phyloP scores from a whole-genome alignment of 371 early-diverging fungal genomes.

The Basidiobolus meristosporus region DNA sequence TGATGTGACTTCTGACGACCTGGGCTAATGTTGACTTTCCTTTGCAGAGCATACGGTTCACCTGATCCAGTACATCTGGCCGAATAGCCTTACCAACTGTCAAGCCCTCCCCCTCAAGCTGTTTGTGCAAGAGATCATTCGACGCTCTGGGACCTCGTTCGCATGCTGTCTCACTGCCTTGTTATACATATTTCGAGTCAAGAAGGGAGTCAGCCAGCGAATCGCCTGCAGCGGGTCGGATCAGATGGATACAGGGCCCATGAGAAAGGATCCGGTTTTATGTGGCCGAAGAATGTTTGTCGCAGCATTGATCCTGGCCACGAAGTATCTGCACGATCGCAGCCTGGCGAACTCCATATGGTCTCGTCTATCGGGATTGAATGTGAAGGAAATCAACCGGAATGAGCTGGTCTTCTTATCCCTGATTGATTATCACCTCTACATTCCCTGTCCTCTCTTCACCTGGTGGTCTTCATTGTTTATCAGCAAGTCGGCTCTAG shows the following conservation, averaged over 20 bases:
- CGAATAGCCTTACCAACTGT: too few relatives aligned
- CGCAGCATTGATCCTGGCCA: slow-evolving; percentile 54
- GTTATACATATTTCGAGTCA: slow-evolving; percentile 39
- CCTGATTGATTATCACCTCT: slow-evolving; percentile 52
- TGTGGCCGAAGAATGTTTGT: slow-evolving; percentile 70
- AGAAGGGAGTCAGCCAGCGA: background rate
- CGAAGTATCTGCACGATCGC: slow-evolving; percentile 61
- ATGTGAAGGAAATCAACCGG: slow-evolving; percentile 45
- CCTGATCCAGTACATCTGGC: too few relatives aligned
- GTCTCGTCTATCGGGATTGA: slow-evolving; percentile 54
- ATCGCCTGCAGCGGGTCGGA: slow-evolving; percentile 1
- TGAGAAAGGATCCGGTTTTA: slow-evolving; percentile 14
- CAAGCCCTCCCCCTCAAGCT: slow-evolving; percentile 35
- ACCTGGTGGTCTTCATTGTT: too few relatives aligned
- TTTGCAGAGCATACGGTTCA: too few relatives aligned
- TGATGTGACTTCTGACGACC: too few relatives aligned
- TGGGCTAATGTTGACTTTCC: too few relatives aligned
- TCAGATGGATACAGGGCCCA: background rate
- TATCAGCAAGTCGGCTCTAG: too few relatives aligned
- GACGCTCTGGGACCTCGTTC: slow-evolving; percentile 55
- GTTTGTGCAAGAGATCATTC: slow-evolving; percentile 58
- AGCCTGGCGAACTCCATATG: slow-evolving; percentile 65
- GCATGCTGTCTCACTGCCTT: slow-evolving; percentile 55
- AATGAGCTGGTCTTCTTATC: slow-evolving; percentile 50
- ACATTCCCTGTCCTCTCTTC: slow-evolving; percentile 15